phyloP scores from a whole-genome alignment of 108 stramenopile species.

The Cylindrotheca closterium region DNA sequence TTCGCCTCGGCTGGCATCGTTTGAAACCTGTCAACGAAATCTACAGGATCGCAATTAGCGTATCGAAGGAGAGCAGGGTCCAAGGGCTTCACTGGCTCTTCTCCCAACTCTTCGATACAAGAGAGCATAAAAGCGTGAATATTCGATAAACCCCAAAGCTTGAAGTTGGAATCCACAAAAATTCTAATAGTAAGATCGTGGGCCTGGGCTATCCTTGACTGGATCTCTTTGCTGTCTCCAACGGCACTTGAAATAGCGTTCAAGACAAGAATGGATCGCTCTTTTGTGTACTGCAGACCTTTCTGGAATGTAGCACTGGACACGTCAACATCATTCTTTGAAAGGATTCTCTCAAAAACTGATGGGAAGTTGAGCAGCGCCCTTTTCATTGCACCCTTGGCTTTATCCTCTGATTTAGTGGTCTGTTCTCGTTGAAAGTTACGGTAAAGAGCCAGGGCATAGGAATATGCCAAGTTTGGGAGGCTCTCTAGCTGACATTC shows the following conservation, averaged over 20 bases:
- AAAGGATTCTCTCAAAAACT: slow-evolving; percentile 34
- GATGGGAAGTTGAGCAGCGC: slow-evolving; percentile 46
- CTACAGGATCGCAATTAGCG: slow-evolving; percentile 50
- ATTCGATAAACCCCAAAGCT: slow-evolving; percentile 41
- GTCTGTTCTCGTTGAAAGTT: slow-evolving; percentile 14
- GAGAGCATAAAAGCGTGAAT: slow-evolving; percentile 29
- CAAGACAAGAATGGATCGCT: not conserved
- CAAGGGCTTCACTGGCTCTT: slow-evolving; percentile 10
- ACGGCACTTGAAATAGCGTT: not conserved
- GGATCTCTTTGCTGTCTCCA: slow-evolving; percentile 7
- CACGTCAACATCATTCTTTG: slow-evolving; percentile 44
- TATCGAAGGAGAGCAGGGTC: slow-evolving; percentile 66
- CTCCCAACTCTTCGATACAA: slow-evolving; percentile 17
- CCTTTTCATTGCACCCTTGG: slow-evolving; percentile 25
- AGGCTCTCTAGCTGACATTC: slow-evolving; percentile 48
- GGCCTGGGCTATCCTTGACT: slow-evolving; percentile 21
- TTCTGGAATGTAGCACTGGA: slow-evolving; percentile 37
- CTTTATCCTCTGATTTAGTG: slow-evolving; percentile 15
- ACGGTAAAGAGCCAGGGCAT: slow-evolving; percentile 75
- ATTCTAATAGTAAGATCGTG: slow-evolving; percentile 30
- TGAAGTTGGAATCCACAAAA: slow-evolving; percentile 47
- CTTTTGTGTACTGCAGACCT: slow-evolving; percentile 18
- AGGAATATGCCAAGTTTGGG: slow-evolving; percentile 78
- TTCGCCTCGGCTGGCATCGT: slow-evolving; percentile 78
- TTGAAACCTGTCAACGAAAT: slow-evolving; percentile 65